Evolutionary conservation across 192 early-diverging fungal species (phyloP).

Genomic region (Rhizoclosmatium sp.): DNA sequence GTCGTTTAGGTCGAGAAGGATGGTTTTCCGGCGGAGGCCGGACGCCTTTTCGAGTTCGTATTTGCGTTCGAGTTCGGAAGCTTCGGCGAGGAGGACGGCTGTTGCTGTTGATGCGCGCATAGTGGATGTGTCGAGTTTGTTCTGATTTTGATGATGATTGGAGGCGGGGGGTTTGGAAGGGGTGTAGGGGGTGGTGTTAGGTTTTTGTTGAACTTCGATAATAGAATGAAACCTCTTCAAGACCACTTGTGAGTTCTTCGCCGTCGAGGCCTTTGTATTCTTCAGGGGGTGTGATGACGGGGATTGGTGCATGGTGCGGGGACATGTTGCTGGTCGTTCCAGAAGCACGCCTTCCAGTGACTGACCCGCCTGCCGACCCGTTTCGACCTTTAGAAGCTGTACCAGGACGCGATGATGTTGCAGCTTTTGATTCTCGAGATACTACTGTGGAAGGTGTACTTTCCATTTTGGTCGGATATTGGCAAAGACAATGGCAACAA

Average conservation of each 20-base stretch:
- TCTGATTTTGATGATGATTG: not conserved
- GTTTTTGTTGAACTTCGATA: too few relatives aligned
- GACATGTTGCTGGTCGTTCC: not conserved
- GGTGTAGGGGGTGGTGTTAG: not conserved
- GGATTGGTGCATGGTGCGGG: not conserved
- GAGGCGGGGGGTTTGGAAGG: not conserved
- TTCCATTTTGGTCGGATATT: too few relatives aligned
- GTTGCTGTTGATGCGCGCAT: conserved; percentile 5
- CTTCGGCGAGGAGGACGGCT: not conserved
- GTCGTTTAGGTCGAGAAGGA: conserved; percentile 23
- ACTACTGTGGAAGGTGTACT: too few relatives aligned
- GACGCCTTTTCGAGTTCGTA: conserved; percentile 28
- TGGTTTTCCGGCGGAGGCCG: conserved; percentile 29
- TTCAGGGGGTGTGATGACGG: not conserved
- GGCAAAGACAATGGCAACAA: too few relatives aligned
- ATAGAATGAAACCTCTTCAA: not conserved
- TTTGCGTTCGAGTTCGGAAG: not conserved
- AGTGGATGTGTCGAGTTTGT: not conserved
- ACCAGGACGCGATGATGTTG: too few relatives aligned
- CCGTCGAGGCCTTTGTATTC: not conserved
- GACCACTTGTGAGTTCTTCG: not conserved
- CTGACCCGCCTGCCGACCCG: too few relatives aligned
- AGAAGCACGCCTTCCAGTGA: too few relatives aligned
- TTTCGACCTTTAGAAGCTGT: too few relatives aligned
- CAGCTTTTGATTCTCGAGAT: too few relatives aligned